phyloP scores from a whole-genome alignment of 768 basidiomycete genomes.

The Boletus eberwhitei region DNA sequence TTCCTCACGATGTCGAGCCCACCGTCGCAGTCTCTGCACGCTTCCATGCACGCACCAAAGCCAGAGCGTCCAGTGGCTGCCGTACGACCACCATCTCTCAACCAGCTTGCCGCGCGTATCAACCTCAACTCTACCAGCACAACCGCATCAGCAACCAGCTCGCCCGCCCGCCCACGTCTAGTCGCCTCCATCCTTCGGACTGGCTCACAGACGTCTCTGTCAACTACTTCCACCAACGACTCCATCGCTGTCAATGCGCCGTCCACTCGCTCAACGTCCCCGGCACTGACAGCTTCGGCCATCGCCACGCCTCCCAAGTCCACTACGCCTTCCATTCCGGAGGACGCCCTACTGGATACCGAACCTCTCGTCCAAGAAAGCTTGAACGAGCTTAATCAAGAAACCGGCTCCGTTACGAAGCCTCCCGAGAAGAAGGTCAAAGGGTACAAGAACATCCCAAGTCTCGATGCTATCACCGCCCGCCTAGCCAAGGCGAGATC shows the following conservation, averaged over 20 bases:
- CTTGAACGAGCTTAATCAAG: conserved; percentile 61
- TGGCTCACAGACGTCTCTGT: conserved; percentile 50
- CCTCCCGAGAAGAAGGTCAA: conserved; percentile 38
- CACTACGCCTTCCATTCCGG: conserved; percentile 39
- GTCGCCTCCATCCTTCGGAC: conserved; percentile 72
- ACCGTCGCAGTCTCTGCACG: conserved; percentile 28
- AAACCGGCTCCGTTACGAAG: conserved; percentile 36
- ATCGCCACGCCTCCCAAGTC: conserved; percentile 40
- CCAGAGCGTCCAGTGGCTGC: conserved; percentile 34
- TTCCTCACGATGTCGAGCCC: conserved; percentile 30
- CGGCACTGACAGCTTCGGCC: conserved; percentile 47
- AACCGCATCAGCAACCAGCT: conserved; percentile 22
- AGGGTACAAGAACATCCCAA: conserved; percentile 87
- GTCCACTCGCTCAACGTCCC: conserved; percentile 65
- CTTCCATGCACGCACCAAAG: conserved; percentile 36
- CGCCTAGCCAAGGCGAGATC: conserved; percentile 68
- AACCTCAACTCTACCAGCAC: conserved; percentile 37
- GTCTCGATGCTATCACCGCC: conserved; percentile 80
- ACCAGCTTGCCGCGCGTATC: conserved; percentile 80
- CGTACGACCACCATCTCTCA: conserved; percentile 64
- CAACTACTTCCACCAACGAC: conserved; percentile 49
- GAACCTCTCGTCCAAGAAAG: conserved; percentile 62
- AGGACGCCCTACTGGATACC: conserved; percentile 32
- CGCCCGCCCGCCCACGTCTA: conserved; percentile 59
- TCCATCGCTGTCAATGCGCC: conserved; percentile 67